A percentile compares a stretch with the other conserved stretches of the same genome.
Evolutionary conservation across 345 rosid species (phyloP).

Genomic region (Aquilaria sinensis): DNA sequence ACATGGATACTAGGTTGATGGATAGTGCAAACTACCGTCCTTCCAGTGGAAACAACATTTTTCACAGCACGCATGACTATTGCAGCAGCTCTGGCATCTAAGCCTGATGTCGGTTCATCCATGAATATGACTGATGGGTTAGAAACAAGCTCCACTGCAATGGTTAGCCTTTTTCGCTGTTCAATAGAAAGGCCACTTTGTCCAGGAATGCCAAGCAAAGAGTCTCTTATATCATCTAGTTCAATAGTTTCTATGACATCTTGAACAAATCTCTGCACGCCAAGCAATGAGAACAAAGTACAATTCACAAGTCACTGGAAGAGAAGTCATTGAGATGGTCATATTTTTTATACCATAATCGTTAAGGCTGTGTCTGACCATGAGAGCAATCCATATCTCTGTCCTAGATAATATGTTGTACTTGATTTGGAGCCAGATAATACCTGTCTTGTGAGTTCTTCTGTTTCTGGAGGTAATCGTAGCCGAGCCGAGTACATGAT

Average conservation of each 20-base stretch:
- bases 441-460: conserved; percentile 28
- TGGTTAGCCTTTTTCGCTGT: conserved; percentile 47
- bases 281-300: too few relatives aligned
- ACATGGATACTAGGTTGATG: conserved; percentile 13
- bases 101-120: conserved; percentile 85
- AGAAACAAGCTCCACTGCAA: conserved; percentile 54
- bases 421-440: neutral
- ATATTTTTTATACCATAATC: neutral
- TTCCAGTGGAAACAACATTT: conserved; percentile 21
- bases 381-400: too few relatives aligned
- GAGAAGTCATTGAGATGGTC: neutral
- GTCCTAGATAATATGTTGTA: too few relatives aligned
- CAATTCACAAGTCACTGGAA: neutral
- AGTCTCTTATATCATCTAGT: conserved; percentile 8
- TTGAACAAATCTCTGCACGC: conserved; percentile 9
- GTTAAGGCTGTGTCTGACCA: neutral
- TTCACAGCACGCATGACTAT: conserved; percentile 64
- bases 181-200: conserved; percentile 16
- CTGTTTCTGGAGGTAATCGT: conserved; percentile 34
- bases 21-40: conserved; percentile 12
- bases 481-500: conserved; percentile 52
- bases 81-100: conserved; percentile 86
- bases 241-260: conserved; percentile 13
- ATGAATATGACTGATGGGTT: conserved; percentile 76
- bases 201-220: conserved; percentile 9